Percentiles rank a stretch among this genome's conserved stretches.
phyloP scores from a whole-genome alignment of 495 filamentous ascomycete species.

The Penicillium chermesinum region DNA sequence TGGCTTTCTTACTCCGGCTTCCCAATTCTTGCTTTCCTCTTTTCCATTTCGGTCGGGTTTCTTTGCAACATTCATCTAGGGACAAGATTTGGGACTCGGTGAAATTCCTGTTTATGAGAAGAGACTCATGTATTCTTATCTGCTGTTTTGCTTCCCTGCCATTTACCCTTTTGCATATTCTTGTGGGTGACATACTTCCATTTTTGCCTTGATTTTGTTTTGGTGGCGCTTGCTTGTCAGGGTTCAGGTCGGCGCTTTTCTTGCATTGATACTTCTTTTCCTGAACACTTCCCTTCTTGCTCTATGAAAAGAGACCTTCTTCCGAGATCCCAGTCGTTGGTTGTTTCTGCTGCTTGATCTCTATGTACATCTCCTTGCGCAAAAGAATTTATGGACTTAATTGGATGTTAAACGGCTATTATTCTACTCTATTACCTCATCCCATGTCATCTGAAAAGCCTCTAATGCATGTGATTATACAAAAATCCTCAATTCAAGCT shows the following conservation, averaged over 20 bases:
- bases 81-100: conserved; percentile 22
- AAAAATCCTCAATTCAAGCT: no score
- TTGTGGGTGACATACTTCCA: conserved; percentile 5
- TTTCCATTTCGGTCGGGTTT: conserved; percentile 16
- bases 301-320: conserved; percentile 42
- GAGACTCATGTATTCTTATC: conserved; percentile 31
- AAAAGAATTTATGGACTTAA: conserved; percentile 14
- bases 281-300: conserved; percentile 22
- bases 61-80: conserved; percentile 20
- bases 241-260: conserved; percentile 39
- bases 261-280: conserved; percentile 28
- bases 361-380: conserved; percentile 15
- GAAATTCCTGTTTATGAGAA: conserved; percentile 25
- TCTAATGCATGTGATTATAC: no score
- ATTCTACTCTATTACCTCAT: conserved; percentile 1
- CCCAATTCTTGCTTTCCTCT: conserved; percentile 20
- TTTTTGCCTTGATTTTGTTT: conserved; percentile 13
- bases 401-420: background rate
- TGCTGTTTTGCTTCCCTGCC: conserved; percentile 19
- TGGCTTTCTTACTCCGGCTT: conserved; percentile 3
- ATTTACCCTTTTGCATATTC: conserved; percentile 28
- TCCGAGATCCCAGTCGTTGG: conserved; percentile 42
- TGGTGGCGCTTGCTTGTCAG: conserved; percentile 23
- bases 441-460: no score
- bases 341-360: conserved; percentile 9